A percentile compares a stretch with the other conserved stretches of the same genome.
These are phyloP conservation scores for Ustilago loliicola DNA, from an alignment of 1,284 basidiomycete species.

Conservation along the genomic window DNA sequence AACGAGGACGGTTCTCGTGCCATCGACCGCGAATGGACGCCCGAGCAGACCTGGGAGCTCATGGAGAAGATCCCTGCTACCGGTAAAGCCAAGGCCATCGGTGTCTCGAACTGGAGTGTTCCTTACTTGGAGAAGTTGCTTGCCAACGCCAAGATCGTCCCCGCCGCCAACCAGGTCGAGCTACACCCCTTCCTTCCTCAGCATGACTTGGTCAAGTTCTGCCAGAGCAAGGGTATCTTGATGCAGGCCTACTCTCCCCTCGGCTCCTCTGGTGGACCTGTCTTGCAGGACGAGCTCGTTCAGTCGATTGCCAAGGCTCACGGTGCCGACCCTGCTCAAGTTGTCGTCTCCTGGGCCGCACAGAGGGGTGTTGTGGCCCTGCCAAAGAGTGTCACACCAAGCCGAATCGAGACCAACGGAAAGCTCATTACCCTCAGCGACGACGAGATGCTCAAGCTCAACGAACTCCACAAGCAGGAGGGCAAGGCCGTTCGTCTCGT, in stretches of 20 bases:
- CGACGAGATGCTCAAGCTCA: constrained; percentile 57
- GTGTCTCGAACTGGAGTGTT: constrained; percentile 71
- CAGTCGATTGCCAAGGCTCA: constrained; percentile 55
- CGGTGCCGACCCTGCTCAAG: constrained; percentile 52
- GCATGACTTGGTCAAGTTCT: constrained; percentile 81
- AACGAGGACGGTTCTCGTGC: constrained; percentile 78
- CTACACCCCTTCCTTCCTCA: constrained; percentile 75
- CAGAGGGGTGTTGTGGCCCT: constrained; percentile 55
- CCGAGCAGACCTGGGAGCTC: constrained; percentile 83
- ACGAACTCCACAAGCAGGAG: constrained; percentile 54
- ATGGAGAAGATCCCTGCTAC: constrained; percentile 82
- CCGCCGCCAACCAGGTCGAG: constrained; percentile 77
- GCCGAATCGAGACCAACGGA: constrained; percentile 60
- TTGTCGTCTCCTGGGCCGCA: constrained; percentile 56
- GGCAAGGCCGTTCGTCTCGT: constrained; percentile 55
- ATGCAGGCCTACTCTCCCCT: constrained; percentile 61
- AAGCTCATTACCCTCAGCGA: constrained; percentile 47
- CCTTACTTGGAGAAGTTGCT: constrained; percentile 71
- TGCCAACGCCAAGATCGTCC: constrained; percentile 77
- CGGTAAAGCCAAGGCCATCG: constrained; percentile 82
- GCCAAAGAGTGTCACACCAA: constrained; percentile 59
- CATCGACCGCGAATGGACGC: constrained; percentile 76
- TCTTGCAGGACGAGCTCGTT: constrained; percentile 49
- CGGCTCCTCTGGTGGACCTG: constrained; percentile 51
- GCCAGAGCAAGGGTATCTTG: constrained; percentile 67